phyloP scores from a whole-genome alignment of 805 yeast species.

The Lipomyces chichibuensis region DNA sequence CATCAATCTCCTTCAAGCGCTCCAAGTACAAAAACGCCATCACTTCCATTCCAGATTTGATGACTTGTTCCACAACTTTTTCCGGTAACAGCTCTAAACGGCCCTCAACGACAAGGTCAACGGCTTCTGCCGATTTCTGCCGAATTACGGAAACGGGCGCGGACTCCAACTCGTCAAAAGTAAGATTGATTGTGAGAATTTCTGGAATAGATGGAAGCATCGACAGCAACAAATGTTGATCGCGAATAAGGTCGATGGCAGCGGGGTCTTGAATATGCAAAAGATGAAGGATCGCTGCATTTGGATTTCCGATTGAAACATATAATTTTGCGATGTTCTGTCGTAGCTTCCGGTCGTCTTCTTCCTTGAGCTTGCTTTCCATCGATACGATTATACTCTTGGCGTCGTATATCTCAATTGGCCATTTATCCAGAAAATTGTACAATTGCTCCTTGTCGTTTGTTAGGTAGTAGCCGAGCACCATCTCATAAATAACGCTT shows the following conservation, averaged over 20 bases:
- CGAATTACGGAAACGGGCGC: constrained; percentile 51
- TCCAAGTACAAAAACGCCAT: constrained; percentile 70
- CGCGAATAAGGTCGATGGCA: constrained; percentile 60
- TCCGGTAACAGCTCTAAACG: constrained; percentile 67
- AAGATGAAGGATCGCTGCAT: constrained; percentile 66
- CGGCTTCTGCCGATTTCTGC: constrained; percentile 49
- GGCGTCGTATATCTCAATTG: constrained; percentile 55
- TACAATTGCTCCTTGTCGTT: constrained; percentile 48
- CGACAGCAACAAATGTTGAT: constrained; percentile 56
- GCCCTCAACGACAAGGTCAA: constrained; percentile 61
- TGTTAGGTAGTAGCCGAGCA: constrained; percentile 54
- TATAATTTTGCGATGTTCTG: constrained; percentile 50
- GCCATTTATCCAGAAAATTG: constrained; percentile 60
- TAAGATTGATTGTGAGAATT: constrained; percentile 43
- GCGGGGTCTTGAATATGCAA: constrained; percentile 57
- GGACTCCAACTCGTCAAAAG: constrained; percentile 46
- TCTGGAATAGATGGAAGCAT: constrained; percentile 44
- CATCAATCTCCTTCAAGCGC: constrained; percentile 59
- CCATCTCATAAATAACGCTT: constrained; percentile 50
- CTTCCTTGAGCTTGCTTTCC: constrained; percentile 51
- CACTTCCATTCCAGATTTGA: constrained; percentile 42
- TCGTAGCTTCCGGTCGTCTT: constrained; percentile 28
- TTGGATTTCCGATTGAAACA: constrained; percentile 59
- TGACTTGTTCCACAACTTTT: constrained; percentile 50
- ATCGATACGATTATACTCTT: constrained; percentile 51